phyloP scores from a whole-genome alignment of 2,329 filamentous ascomycete species.

The Claviceps purpurea region DNA sequence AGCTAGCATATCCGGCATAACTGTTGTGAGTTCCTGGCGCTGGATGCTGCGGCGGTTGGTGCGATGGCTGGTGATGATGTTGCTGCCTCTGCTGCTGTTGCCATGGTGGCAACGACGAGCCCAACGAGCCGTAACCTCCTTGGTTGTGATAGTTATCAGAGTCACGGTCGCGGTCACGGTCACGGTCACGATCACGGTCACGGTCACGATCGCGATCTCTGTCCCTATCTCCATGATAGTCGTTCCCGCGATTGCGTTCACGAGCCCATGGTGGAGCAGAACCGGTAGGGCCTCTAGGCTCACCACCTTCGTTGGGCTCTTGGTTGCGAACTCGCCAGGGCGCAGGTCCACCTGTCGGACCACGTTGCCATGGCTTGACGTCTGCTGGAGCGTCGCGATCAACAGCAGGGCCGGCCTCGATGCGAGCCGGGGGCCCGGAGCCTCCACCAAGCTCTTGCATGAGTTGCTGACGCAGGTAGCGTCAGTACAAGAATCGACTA shows the following conservation, averaged over 20 bases:
- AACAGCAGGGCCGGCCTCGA: slow-evolving; percentile 66
- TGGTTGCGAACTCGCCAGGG: slow-evolving; percentile 56
- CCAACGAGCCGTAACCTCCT: slow-evolving; percentile 11
- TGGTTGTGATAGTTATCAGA: slow-evolving; percentile 16
- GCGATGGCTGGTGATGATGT: not conserved
- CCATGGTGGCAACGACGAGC: slow-evolving; percentile 14
- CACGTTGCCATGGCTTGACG: slow-evolving; percentile 78
- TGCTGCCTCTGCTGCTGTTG: slow-evolving; percentile 29
- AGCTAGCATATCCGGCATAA: slow-evolving; percentile 39
- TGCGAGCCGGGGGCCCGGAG: slow-evolving; percentile 58
- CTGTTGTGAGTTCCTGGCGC: slow-evolving; percentile 37
- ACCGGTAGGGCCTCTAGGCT: slow-evolving; percentile 28
- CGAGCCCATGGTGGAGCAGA: slow-evolving; percentile 48
- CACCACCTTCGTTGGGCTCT: slow-evolving; percentile 36
- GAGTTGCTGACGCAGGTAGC: slow-evolving; percentile 50
- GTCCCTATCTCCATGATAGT: slow-evolving; percentile 19
- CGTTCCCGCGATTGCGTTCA: slow-evolving; percentile 40
- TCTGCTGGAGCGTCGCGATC: slow-evolving; percentile 41
- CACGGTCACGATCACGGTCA: slow-evolving; percentile 3
- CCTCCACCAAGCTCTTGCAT: slow-evolving; percentile 92
- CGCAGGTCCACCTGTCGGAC: slow-evolving; percentile 69
- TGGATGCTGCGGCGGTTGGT: slow-evolving; percentile 30
- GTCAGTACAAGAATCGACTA: slow-evolving; percentile 24
- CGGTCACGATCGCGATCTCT: slow-evolving; percentile 4
- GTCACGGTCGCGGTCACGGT: slow-evolving; percentile 9